Conservation (phyloP, 2,329 filamentous ascomycete species). For the Thelonectria blattea region DNA sequence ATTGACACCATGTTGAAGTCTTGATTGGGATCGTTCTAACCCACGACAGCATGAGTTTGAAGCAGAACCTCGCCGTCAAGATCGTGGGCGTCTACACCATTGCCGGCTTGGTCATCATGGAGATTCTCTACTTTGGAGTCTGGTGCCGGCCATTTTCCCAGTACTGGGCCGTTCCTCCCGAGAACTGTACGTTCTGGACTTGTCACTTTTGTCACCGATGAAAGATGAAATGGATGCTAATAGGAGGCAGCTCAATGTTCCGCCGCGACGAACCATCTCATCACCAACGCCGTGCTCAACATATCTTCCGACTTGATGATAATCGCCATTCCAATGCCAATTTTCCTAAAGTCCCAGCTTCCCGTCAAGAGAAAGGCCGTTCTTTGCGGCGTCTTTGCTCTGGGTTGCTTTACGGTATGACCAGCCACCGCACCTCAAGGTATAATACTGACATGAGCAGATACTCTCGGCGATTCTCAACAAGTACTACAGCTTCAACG, state of each 20-base stretch:
- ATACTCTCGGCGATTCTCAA: slow-evolving; percentile 57
- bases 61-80: slow-evolving; percentile 55
- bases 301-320: slow-evolving; percentile 66
- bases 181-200: slow-evolving; percentile 47
- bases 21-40: slow-evolving; percentile 20
- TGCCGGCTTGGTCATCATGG: slow-evolving; percentile 55
- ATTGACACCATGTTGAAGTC: no score
- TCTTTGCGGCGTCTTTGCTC: slow-evolving; percentile 53
- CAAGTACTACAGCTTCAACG: slow-evolving; percentile 50
- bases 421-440: neutral
- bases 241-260: slow-evolving; percentile 58
- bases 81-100: slow-evolving; percentile 54
- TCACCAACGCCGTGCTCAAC: slow-evolving; percentile 65
- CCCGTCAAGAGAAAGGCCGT: slow-evolving; percentile 58
- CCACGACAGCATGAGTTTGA: slow-evolving; percentile 49
- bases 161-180: slow-evolving; percentile 63
- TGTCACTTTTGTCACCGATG: neutral
- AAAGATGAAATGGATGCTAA: slow-evolving; percentile 21
- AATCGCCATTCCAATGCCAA: slow-evolving; percentile 61
- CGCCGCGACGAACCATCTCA: slow-evolving; percentile 61
- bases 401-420: slow-evolving; percentile 54
- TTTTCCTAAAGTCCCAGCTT: slow-evolving; percentile 57
- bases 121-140: slow-evolving; percentile 55
- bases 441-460: slow-evolving; percentile 35
- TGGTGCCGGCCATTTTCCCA: slow-evolving; percentile 63